Percentiles rank a stretch among this genome's conserved stretches.
These are phyloP conservation scores for Chytriomyces sp. DNA, from an alignment of 192 early-diverging fungal genomes.

Conservation along the genomic window DNA sequence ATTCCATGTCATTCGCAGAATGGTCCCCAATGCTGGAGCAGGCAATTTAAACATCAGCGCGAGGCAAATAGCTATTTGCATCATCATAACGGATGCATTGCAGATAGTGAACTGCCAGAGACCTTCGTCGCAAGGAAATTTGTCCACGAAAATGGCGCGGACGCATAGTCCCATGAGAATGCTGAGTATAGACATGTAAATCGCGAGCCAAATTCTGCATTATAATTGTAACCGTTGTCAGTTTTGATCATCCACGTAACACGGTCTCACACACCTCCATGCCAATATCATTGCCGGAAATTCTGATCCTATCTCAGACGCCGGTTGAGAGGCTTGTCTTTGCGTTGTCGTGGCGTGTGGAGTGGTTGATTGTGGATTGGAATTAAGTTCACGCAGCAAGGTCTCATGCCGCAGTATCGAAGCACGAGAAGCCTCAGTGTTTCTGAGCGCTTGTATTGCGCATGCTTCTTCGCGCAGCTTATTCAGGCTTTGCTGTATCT, in stretches of 20 bases:
- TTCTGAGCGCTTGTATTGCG: no score
- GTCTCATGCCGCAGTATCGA: no score
- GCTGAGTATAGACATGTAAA: not conserved
- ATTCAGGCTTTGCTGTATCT: no score
- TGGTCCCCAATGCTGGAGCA: not conserved
- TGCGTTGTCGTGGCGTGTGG: no score
- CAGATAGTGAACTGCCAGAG: slow-evolving; percentile 1
- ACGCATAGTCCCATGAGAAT: not conserved
- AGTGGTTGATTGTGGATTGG: not conserved
- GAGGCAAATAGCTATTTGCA: not conserved
- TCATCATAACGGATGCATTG: not conserved
- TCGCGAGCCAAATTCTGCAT: slow-evolving; percentile 12
- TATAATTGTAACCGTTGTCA: not conserved
- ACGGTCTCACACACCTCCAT: slow-evolving; percentile 4
- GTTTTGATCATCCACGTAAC: not conserved
- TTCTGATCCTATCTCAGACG: not conserved
- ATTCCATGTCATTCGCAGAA: slow-evolving; percentile 16
- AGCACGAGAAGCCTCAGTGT: no score
- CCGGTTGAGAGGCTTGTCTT: no score
- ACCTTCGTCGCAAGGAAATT: not conserved
- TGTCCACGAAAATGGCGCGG: not conserved
- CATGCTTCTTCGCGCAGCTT: no score
- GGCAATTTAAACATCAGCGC: slow-evolving; percentile 1
- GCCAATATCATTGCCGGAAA: not conserved
- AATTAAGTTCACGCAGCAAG: no score